phyloP scores from a whole-genome alignment of 441 rosid species.

The Capsella rubella region DNA sequence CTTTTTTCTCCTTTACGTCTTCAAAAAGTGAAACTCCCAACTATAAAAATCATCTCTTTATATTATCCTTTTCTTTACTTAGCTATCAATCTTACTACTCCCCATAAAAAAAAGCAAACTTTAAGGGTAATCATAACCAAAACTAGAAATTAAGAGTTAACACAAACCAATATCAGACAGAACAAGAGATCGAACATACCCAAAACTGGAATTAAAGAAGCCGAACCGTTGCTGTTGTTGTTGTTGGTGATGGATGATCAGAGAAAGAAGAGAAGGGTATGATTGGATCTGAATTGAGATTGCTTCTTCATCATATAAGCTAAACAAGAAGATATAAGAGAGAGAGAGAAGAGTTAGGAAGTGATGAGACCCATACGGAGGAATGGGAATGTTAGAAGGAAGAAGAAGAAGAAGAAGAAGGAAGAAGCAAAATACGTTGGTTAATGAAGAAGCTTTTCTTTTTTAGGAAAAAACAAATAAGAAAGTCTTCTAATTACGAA shows the following conservation, averaged over 20 bases:
- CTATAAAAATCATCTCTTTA: constrained; percentile 1
- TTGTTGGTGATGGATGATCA: constrained; percentile 13
- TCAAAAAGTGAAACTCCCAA: constrained; percentile 17
- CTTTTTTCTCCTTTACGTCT: constrained; percentile 37
- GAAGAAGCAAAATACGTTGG: constrained; percentile 38
- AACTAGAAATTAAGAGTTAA: not conserved
- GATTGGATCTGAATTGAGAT: constrained; percentile 44
- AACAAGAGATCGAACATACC: constrained; percentile 25
- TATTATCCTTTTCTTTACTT: constrained; percentile 28
- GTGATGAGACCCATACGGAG: constrained; percentile 45
- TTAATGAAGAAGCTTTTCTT: constrained; percentile 38
- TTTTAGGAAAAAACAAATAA: constrained; percentile 24
- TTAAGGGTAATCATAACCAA: constrained; percentile 34
- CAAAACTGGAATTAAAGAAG: constrained; percentile 19
- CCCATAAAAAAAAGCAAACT: constrained; percentile 34
- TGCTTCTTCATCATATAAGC: constrained; percentile 43
- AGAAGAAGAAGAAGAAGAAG: constrained; percentile 42
- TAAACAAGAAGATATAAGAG: constrained; percentile 26
- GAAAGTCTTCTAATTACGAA: constrained; percentile 41
- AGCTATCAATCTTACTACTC: constrained; percentile 44
- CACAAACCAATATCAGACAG: constrained; percentile 8
- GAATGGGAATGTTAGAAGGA: constrained; percentile 29
- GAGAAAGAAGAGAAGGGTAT: constrained; percentile 37
- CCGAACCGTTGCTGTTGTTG: constrained; percentile 7
- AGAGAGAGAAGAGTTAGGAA: constrained; percentile 26